Evolutionary conservation across 768 basidiomycete species (phyloP).

Genomic region (Exsudoporus frostii): DNA sequence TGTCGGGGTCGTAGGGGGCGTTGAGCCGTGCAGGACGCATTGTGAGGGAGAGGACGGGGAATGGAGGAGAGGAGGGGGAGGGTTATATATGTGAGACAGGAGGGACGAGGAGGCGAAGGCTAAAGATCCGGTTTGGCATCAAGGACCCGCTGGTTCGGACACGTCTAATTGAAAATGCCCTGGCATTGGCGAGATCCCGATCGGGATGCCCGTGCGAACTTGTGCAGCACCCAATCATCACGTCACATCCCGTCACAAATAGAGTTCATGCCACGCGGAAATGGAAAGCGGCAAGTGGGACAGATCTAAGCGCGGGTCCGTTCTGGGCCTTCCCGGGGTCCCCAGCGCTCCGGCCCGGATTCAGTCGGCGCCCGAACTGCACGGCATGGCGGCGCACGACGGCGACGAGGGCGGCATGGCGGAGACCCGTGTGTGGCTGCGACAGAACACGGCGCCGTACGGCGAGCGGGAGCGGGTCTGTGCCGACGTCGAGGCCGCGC

Average conservation of each 20-base stretch:
- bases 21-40: constrained; percentile 28
- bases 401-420: constrained; percentile 11
- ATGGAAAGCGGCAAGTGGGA: constrained; percentile 44
- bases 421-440: constrained; percentile 51
- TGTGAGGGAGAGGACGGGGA: constrained; percentile 8
- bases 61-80: constrained; percentile 6
- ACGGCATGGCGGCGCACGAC: neutral
- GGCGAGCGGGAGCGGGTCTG: constrained; percentile 53
- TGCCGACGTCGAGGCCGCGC: constrained; percentile 58
- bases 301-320: constrained; percentile 22
- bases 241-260: constrained; percentile 17
- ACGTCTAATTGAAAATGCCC: constrained; percentile 33
- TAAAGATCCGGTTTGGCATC: constrained; percentile 49
- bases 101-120: constrained; percentile 25
- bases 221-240: constrained; percentile 5
- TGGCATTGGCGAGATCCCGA: constrained; percentile 28
- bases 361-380: constrained; percentile 7
- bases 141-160: constrained; percentile 24
- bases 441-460: constrained; percentile 61
- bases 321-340: constrained; percentile 12
- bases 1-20: constrained; percentile 19
- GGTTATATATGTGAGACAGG: constrained; percentile 36
- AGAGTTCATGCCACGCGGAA: constrained; percentile 34
- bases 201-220: constrained; percentile 23
- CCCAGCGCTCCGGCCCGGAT: neutral